Percentiles rank a stretch among this genome's conserved stretches.
These are phyloP conservation scores for Pseudogymnoascus sp. DNA, from an alignment of 2,329 filamentous ascomycete species.

Conservation along the genomic window DNA sequence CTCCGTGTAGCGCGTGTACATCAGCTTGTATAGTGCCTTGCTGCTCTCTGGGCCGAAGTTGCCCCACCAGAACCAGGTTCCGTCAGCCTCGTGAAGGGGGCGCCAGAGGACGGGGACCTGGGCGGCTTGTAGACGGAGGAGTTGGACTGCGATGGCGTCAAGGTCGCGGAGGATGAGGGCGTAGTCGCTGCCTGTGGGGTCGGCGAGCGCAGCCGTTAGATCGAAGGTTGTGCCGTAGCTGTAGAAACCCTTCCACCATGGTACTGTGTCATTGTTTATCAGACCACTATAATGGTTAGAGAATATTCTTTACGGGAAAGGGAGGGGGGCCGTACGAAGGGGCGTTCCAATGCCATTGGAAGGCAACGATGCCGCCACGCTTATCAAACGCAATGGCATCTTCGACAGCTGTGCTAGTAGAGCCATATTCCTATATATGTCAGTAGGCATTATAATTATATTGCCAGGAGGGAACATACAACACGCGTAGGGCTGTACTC, in stretches of 20 bases:
- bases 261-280: slow-evolving; percentile 37
- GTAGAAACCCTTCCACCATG: slow-evolving; percentile 44
- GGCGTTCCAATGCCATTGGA: slow-evolving; percentile 43
- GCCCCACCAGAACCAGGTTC: slow-evolving; percentile 46
- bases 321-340: slow-evolving; percentile 22
- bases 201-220: slow-evolving; percentile 33
- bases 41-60: slow-evolving; percentile 37
- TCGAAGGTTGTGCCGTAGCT: slow-evolving; percentile 41
- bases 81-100: slow-evolving; percentile 43
- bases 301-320: slow-evolving; percentile 11
- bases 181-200: slow-evolving; percentile 39
- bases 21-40: slow-evolving; percentile 36
- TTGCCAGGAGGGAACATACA: slow-evolving; percentile 21
- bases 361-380: slow-evolving; percentile 38
- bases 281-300: slow-evolving; percentile 26
- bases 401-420: slow-evolving; percentile 35
- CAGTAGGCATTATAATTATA: not conserved
- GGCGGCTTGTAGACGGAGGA: slow-evolving; percentile 35
- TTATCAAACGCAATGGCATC: slow-evolving; percentile 37
- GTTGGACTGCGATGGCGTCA: slow-evolving; percentile 39
- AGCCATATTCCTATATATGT: slow-evolving; percentile 22
- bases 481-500: slow-evolving; percentile 41
- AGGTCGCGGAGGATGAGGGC: slow-evolving; percentile 39
- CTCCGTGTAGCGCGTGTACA: slow-evolving; percentile 38
- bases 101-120: slow-evolving; percentile 40